Base-by-base conservation (phyloP, 2,329 filamentous ascomycete species). In the Cucurbitaria berberidis region DNA sequence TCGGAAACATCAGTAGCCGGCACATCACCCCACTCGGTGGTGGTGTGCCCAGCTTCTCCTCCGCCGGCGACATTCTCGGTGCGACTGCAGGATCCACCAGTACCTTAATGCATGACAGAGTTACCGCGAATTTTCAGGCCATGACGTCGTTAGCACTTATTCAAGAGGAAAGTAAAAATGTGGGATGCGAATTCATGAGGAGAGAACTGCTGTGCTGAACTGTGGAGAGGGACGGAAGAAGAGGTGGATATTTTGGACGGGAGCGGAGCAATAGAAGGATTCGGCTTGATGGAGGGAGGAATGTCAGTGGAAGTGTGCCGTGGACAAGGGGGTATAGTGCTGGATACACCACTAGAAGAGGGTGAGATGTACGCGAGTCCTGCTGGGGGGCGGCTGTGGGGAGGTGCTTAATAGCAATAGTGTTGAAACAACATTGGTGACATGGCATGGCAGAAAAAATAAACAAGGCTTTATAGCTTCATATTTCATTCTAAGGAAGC, bases 21-120 rank as follows among this genome's bases (percentile, higher is more conserved):
- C 65, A 79, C 45, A 82, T 83, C 61, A 81, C 73, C 60, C 76
- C 81, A 11, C 79, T 84, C 55, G 81, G 79, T 5, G 81, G 81
- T 30, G 82, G 81, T 6, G 64, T 84, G 7, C 81, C 81, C 8
- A 78, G 84, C 55, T 60, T 76, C 40, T 74, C 80, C 34, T 68
- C 54, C 32, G 73, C 77, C 22, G 81, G 81, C 19, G 69, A 73
- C 39, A 76, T 82, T 7, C 75, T 84, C 9, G 82, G 82, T 1
- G 82, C 80, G 3, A 78, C 84, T 53, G 82, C 81, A 1, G 81
- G 81, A 49, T 81, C 78, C 51, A 82, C 81, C 3, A 82, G 82
- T 24, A 83, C 81, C 38, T 80, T 80, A 45, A 74, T 76, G 51
- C 81, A 84, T 67, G 82, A 83, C 69, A 76, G 78, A 45, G 77